These are phyloP conservation scores for Bassia scoparia DNA, from an alignment of 148 eudicot species.

Conservation along the genomic window DNA sequence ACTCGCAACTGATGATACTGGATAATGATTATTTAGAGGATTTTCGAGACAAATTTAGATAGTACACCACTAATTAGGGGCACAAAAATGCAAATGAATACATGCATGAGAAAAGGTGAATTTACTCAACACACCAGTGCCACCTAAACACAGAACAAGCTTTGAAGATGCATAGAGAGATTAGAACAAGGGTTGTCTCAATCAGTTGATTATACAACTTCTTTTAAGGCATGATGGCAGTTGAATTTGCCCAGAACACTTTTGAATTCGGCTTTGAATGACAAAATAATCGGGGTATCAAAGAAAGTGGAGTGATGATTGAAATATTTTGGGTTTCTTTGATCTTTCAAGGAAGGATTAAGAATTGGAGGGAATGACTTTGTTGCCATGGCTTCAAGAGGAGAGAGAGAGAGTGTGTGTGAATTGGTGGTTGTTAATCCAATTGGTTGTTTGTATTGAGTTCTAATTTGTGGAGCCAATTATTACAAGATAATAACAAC, in stretches of 20 bases:
- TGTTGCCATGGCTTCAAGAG: constrained; percentile 40
- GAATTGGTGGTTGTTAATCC: constrained; percentile 17
- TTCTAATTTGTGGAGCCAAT: neutral
- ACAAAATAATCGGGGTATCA: constrained; percentile 8
- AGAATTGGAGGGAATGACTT: constrained; percentile 38
- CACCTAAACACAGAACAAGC: constrained; percentile 81
- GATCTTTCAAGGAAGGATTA: constrained; percentile 25
- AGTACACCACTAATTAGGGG: neutral
- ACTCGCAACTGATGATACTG: no score
- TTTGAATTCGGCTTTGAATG: constrained; percentile 17
- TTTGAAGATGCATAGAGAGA: constrained; percentile 40
- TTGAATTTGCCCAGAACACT: constrained; percentile 17
- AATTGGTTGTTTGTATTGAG: neutral
- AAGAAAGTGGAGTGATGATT: constrained; percentile 22
- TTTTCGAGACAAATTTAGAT: no score
- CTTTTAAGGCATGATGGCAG: constrained; percentile 37
- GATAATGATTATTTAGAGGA: no score
- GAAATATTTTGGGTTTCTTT: constrained; percentile 22
- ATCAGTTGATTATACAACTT: constrained; percentile 39
- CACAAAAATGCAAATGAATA: neutral
- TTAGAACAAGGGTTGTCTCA: constrained; percentile 24
- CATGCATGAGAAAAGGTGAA: neutral
- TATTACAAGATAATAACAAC: no score
- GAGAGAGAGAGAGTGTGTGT: neutral
- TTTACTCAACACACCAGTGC: constrained; percentile 90